These are phyloP conservation scores for Xylariaceae sp. DNA, from an alignment of 2,329 filamentous ascomycete species.

Conservation along the genomic window DNA sequence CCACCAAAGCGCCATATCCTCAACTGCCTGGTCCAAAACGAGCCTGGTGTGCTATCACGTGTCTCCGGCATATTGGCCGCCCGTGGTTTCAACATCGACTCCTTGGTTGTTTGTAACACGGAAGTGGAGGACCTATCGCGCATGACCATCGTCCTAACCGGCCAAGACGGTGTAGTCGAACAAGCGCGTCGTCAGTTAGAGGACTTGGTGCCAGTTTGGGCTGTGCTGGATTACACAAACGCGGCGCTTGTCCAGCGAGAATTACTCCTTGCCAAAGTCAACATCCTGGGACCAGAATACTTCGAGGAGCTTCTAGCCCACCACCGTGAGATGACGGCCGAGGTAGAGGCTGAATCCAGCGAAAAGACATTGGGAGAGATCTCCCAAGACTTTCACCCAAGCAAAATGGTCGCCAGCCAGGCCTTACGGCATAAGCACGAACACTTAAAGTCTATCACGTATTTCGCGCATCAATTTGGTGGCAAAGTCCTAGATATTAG, in stretches of 20 bases:
- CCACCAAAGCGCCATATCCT: constrained; percentile 93
- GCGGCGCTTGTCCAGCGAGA: constrained; percentile 94
- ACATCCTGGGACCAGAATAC: constrained; percentile 94
- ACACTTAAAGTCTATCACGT: constrained; percentile 93
- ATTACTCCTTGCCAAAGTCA: constrained; percentile 91
- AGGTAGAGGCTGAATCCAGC: constrained; percentile 44
- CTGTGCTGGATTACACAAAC: constrained; percentile 91
- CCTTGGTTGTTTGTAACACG: constrained; percentile 93
- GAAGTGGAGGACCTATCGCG: constrained; percentile 94
- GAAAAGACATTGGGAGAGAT: constrained; percentile 44
- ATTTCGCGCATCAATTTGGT: constrained; percentile 94
- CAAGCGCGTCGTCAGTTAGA: constrained; percentile 93
- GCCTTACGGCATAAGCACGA: constrained; percentile 95
- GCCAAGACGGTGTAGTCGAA: constrained; percentile 95
- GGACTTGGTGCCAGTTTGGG: constrained; percentile 96
- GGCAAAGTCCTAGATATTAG: constrained; percentile 97
- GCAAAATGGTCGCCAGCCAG: constrained; percentile 78
- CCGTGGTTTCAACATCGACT: constrained; percentile 98
- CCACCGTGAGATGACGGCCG: constrained; percentile 76
- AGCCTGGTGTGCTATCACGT: constrained; percentile 93
- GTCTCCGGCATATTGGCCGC: constrained; percentile 95
- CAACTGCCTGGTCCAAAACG: constrained; percentile 98
- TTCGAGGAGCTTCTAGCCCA: constrained; percentile 96
- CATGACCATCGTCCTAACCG: constrained; percentile 97
- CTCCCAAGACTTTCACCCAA: constrained; percentile 78